A percentile compares a stretch with the other conserved stretches of the same genome.
These are phyloP conservation scores for Mrakia frigida DNA, from an alignment of 768 basidiomycete species.

Conservation along the genomic window DNA sequence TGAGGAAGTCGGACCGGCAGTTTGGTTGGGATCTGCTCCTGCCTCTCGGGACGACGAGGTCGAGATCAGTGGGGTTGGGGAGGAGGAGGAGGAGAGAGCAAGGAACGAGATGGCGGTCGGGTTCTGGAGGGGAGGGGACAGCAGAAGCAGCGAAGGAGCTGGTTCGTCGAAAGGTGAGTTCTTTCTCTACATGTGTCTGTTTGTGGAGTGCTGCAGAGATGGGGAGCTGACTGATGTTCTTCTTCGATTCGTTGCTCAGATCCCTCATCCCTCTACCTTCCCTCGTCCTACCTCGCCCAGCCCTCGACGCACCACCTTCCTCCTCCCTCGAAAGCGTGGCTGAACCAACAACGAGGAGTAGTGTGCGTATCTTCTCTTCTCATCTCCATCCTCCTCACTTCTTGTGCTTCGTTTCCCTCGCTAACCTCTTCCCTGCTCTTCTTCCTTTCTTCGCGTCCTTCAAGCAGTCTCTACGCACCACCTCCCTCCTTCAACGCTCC, in stretches of 20 bases:
- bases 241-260: not conserved
- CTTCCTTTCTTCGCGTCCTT: not conserved
- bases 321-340: not conserved
- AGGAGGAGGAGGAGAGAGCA: slow-evolving; percentile 6
- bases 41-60: not conserved
- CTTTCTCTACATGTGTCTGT: not conserved
- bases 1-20: not conserved
- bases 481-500: not conserved
- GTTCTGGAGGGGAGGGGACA: slow-evolving; percentile 12
- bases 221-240: not conserved
- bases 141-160: not conserved
- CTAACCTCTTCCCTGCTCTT: not conserved
- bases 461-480: slow-evolving; percentile 4
- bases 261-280: not conserved
- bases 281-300: not conserved
- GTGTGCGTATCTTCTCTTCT: slow-evolving; percentile 3
- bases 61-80: not conserved
- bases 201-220: not conserved
- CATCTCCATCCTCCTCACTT: not conserved
- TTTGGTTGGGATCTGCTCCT: not conserved
- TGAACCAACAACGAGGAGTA: not conserved
- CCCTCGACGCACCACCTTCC: slow-evolving; percentile 5
- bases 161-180: not conserved
- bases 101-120: slow-evolving; percentile 1
- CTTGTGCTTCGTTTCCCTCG: not conserved